Conservation (phyloP, 768 basidiomycete species). For the Collybia mongolica region DNA sequence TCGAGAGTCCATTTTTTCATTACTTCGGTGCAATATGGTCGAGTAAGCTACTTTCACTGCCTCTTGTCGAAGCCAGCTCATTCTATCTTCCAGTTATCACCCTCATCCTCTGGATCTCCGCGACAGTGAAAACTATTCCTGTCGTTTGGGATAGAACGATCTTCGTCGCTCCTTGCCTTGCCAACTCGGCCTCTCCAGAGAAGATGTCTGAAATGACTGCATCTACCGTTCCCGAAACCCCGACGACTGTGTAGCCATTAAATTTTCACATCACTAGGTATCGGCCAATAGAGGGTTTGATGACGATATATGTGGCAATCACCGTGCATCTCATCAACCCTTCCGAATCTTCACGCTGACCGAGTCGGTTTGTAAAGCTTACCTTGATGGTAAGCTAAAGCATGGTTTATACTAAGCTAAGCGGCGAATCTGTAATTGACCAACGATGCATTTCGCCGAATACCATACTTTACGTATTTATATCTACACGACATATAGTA, state of each 20-base stretch:
- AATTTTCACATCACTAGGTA: background rate
- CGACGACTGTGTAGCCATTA: background rate
- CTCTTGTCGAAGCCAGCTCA: background rate
- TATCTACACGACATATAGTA: no score
- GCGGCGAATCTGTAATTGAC: no score
- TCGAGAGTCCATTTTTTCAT: slow-evolving; percentile 50
- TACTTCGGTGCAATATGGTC: slow-evolving; percentile 55
- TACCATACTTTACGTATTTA: no score
- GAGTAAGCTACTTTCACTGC: slow-evolving; percentile 28
- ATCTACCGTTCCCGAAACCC: background rate
- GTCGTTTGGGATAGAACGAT: slow-evolving; percentile 44
- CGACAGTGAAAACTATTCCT: slow-evolving; percentile 42
- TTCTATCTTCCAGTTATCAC: slow-evolving; percentile 29
- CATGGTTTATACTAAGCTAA: no score
- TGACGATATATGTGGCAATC: no score
- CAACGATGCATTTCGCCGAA: no score
- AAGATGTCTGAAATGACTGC: background rate
- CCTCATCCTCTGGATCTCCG: slow-evolving; percentile 39
- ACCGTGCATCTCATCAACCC: no score
- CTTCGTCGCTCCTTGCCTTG: slow-evolving; percentile 45
- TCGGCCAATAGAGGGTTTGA: no score
- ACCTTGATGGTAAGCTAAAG: no score
- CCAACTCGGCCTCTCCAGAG: slow-evolving; percentile 5
- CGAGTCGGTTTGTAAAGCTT: no score
- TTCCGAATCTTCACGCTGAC: no score